Conservation (phyloP, 2,329 filamentous ascomycete genomes). For the Fusarium illudens region DNA sequence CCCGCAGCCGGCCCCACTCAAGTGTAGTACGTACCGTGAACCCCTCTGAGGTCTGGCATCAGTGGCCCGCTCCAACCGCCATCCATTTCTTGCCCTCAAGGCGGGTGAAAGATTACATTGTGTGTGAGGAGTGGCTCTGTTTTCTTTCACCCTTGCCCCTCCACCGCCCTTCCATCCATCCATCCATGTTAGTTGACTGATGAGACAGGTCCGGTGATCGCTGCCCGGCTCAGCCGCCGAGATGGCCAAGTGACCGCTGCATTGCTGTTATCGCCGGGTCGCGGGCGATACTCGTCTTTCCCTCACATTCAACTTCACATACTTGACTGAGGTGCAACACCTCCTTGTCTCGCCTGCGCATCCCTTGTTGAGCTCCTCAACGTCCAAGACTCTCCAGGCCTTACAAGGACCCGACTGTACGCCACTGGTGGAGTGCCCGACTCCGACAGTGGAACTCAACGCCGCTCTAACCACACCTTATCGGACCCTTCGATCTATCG, state of each 20-base stretch:
- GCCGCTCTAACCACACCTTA: slow-evolving; percentile 18
- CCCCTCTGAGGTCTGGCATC: slow-evolving; percentile 20
- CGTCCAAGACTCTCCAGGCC: not conserved
- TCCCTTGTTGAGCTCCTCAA: not conserved
- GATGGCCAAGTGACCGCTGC: slow-evolving; percentile 36
- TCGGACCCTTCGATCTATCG: slow-evolving; percentile 18
- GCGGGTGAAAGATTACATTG: too few species aligned
- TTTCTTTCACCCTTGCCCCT: too few species aligned
- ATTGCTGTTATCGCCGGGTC: slow-evolving; percentile 13
- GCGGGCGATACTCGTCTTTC: not conserved
- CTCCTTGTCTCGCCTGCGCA: not conserved
- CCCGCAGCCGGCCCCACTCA: not conserved
- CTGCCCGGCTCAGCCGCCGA: slow-evolving; percentile 36
- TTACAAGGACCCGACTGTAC: slow-evolving; percentile 8
- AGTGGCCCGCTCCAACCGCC: slow-evolving; percentile 15
- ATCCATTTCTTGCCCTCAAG: too few species aligned
- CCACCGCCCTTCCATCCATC: slow-evolving; percentile 17
- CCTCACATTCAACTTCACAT: not conserved
- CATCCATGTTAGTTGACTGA: slow-evolving; percentile 24
- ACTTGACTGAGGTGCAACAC: not conserved
- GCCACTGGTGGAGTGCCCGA: slow-evolving; percentile 27
- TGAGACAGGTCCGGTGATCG: slow-evolving; percentile 40
- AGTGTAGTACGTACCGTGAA: slow-evolving; percentile 22
- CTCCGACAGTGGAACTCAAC: slow-evolving; percentile 12
- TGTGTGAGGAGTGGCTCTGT: too few species aligned